Conservation (phyloP, 495 filamentous ascomycete genomes). For the Lindgomyces ingoldianus region DNA sequence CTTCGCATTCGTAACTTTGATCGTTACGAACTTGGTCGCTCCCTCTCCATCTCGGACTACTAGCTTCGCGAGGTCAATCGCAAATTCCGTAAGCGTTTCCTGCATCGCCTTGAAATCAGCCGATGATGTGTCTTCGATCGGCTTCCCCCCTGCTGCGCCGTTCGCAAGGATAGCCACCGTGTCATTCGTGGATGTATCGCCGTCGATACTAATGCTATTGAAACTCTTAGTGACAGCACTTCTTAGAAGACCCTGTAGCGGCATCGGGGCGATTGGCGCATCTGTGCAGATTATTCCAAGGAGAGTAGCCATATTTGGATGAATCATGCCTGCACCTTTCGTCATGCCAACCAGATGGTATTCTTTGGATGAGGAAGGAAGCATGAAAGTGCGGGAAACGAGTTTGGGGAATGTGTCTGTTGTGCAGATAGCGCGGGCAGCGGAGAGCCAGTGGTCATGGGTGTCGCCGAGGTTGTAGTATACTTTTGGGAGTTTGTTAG, state of each 20-base stretch:
- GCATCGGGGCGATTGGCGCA: constrained; percentile 70
- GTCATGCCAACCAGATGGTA: constrained; percentile 94
- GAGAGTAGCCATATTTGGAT: constrained; percentile 98
- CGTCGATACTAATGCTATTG: constrained; percentile 96
- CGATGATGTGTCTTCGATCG: constrained; percentile 50
- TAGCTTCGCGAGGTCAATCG: constrained; percentile 82
- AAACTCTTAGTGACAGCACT: constrained; percentile 81
- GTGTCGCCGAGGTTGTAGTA: constrained; percentile 66
- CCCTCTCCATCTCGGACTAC: constrained; percentile 96
- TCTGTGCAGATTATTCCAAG: constrained; percentile 94
- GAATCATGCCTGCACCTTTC: constrained; percentile 99
- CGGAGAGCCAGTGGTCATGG: constrained; percentile 82
- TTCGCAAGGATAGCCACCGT: constrained; percentile 93
- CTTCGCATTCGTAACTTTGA: constrained; percentile 74
- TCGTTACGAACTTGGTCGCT: constrained; percentile 96
- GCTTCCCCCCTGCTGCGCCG: constrained; percentile 76
- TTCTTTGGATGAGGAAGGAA: constrained; percentile 75
- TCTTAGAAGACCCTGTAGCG: constrained; percentile 69
- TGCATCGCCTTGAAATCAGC: constrained; percentile 68
- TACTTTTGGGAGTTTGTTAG: constrained; percentile 75
- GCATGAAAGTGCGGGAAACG: constrained; percentile 75
- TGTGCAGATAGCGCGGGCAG: constrained; percentile 93
- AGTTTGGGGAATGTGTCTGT: constrained; percentile 99
- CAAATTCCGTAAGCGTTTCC: constrained; percentile 69
- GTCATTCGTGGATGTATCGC: constrained; percentile 96